Percentiles rank a stretch among this genome's conserved stretches.
Conservation (phyloP, 768 basidiomycete genomes). For the Inosperma sp. region DNA sequence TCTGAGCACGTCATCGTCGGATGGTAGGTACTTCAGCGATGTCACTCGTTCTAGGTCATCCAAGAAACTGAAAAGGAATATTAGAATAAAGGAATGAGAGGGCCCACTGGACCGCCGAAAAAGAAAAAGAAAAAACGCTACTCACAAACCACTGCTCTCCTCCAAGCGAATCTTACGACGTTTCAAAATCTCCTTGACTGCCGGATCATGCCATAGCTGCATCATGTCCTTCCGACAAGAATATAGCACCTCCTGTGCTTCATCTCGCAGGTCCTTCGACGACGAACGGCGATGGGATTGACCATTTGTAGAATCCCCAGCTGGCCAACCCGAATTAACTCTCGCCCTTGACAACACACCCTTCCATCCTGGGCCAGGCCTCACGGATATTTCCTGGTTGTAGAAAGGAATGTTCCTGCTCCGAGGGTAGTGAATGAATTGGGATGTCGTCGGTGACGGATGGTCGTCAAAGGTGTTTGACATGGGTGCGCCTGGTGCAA, state of each 20-base stretch:
- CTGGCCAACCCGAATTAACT: constrained; percentile 22
- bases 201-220: constrained; percentile 60
- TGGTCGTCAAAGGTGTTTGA: too few species aligned
- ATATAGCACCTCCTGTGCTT: constrained; percentile 55
- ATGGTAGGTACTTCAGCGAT: constrained; percentile 57
- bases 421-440: constrained; percentile 11
- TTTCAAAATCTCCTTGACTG: constrained; percentile 51
- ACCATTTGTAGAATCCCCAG: constrained; percentile 24
- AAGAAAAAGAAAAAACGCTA: constrained; percentile 15
- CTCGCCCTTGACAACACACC: constrained; percentile 47
- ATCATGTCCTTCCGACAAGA: constrained; percentile 62
- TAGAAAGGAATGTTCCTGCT: not conserved
- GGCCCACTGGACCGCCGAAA: not conserved
- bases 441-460: constrained; percentile 19
- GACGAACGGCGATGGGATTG: constrained; percentile 45
- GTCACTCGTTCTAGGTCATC: constrained; percentile 66
- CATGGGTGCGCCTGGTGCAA: too few species aligned
- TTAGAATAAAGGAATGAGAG: not conserved
- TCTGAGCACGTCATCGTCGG: constrained; percentile 73
- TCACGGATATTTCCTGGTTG: constrained; percentile 54
- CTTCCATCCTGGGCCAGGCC: constrained; percentile 66
- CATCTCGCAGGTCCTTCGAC: constrained; percentile 47
- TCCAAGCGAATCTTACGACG: constrained; percentile 60
- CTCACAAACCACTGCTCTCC: constrained; percentile 73
- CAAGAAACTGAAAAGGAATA: constrained; percentile 48